A percentile compares a stretch with the other conserved stretches of the same genome.
Conservation (phyloP, 148 eudicot species). For the Fallopia convolvulus region DNA sequence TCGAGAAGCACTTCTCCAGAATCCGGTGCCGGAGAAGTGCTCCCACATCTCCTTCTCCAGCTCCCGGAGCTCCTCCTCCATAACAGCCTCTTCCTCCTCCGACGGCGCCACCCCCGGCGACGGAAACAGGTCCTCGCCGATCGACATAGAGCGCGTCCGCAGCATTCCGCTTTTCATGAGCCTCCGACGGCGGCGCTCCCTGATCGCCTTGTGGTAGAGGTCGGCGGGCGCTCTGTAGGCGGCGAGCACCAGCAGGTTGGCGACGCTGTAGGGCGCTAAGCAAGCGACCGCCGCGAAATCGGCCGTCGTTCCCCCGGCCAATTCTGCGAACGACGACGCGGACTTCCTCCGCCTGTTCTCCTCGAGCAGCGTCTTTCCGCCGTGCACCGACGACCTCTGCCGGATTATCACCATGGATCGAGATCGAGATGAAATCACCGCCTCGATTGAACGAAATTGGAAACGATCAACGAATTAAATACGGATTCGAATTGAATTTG, state of each 20-base stretch:
- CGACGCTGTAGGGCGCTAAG: slow-evolving; percentile 40
- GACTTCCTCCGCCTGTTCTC: not conserved
- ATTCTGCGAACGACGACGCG: slow-evolving; percentile 28
- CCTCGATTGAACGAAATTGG: not conserved
- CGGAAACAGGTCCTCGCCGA: not conserved
- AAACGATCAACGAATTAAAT: not conserved
- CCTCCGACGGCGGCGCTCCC: not conserved
- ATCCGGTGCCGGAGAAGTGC: slow-evolving; percentile 13
- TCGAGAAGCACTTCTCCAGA: slow-evolving; percentile 16
- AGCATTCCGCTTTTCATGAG: slow-evolving; percentile 8
- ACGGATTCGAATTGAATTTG: too few relatives aligned
- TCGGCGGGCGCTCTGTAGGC: slow-evolving; percentile 47
- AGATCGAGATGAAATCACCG: not conserved
- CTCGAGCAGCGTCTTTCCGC: not conserved
- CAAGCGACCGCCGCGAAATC: slow-evolving; percentile 53
- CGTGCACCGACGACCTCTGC: not conserved
- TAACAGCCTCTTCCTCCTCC: not conserved
- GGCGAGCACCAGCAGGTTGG: slow-evolving; percentile 32
- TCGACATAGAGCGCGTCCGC: not conserved
- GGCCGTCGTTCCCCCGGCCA: slow-evolving; percentile 55
- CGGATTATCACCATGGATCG: not conserved
- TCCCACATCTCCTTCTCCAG: slow-evolving; percentile 23
- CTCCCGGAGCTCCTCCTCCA: slow-evolving; percentile 5
- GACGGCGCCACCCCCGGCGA: not conserved
- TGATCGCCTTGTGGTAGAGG: slow-evolving; percentile 25